phyloP scores from a whole-genome alignment of 2,329 filamentous ascomycete species.

The Apiospora arundinis region DNA sequence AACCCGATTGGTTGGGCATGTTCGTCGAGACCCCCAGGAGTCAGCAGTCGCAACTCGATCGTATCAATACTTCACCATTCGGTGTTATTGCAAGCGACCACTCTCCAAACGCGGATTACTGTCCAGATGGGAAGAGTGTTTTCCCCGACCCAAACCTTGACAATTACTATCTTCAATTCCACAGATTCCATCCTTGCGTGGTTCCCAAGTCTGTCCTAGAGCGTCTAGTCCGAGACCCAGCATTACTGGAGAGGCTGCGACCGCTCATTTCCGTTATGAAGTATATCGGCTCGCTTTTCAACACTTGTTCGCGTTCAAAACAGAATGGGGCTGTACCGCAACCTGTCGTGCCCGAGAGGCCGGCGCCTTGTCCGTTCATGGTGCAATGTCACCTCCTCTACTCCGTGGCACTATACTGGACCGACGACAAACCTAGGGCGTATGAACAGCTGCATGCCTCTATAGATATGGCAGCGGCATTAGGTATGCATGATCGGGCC shows the following conservation, averaged over 20 bases:
- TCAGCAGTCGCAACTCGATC: not conserved
- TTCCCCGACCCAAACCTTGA: constrained; percentile 36
- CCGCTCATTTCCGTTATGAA: constrained; percentile 38
- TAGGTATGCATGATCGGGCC: constrained; percentile 63
- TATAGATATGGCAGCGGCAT: constrained; percentile 62
- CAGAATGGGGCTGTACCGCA: constrained; percentile 23
- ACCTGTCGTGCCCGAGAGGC: constrained; percentile 13
- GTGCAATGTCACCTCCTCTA: constrained; percentile 46
- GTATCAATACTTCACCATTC: not conserved
- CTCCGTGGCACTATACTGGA: constrained; percentile 45
- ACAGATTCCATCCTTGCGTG: constrained; percentile 41
- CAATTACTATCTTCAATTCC: constrained; percentile 45
- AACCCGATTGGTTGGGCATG: constrained; percentile 1
- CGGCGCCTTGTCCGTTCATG: constrained; percentile 35
- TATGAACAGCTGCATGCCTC: constrained; percentile 51
- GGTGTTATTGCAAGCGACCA: not conserved
- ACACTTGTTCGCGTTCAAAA: constrained; percentile 23
- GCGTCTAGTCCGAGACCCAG: constrained; percentile 22
- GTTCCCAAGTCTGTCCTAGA: constrained; percentile 30
- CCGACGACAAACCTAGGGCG: constrained; percentile 34
- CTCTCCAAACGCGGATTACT: not conserved
- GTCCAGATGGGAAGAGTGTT: constrained; percentile 20
- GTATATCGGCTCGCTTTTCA: constrained; percentile 44
- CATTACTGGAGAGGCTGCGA: constrained; percentile 24
- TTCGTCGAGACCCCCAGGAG: not conserved